Percentiles rank a stretch among this genome's conserved stretches.
Conservation (phyloP, 169 alveolate genomes). For the Plasmodium vinckei region DNA sequence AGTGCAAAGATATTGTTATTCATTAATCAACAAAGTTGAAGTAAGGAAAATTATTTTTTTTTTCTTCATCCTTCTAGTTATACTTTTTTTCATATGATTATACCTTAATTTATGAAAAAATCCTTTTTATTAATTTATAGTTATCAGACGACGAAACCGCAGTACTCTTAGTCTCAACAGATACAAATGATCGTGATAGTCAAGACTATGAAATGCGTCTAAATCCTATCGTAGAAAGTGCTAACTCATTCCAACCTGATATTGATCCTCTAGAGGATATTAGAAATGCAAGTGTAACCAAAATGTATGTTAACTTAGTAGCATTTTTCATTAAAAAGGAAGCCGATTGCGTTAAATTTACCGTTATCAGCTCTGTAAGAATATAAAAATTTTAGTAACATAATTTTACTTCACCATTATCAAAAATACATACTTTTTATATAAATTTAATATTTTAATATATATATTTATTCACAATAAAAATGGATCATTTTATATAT, state of each 20-base stretch:
- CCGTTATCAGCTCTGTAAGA: constrained; percentile 42
- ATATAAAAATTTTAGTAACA: background rate
- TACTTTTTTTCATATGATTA: background rate
- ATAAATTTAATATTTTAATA: too few relatives aligned
- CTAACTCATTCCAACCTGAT: constrained; percentile 30
- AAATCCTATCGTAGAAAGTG: constrained; percentile 34
- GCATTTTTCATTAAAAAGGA: constrained; percentile 30
- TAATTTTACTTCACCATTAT: constrained; percentile 1
- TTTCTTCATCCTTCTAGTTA: background rate
- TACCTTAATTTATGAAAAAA: background rate
- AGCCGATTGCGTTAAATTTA: constrained; percentile 11
- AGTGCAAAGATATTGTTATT: constrained; percentile 57
- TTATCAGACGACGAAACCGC: constrained; percentile 4
- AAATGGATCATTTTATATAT: too few relatives aligned
- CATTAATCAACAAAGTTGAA: constrained; percentile 25
- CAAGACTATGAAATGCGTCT: background rate
- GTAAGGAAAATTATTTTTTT: constrained; percentile 27
- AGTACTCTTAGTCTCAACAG: constrained; percentile 29
- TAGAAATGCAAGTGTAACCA: background rate
- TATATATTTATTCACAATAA: too few relatives aligned
- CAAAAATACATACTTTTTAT: too few relatives aligned
- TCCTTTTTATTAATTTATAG: constrained; percentile 11
- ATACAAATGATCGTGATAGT: constrained; percentile 31
- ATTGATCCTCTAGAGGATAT: constrained; percentile 35
- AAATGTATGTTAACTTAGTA: constrained; percentile 48